Conservation (phyloP, 2,329 filamentous ascomycete species). For the Colletotrichum filicis region DNA sequence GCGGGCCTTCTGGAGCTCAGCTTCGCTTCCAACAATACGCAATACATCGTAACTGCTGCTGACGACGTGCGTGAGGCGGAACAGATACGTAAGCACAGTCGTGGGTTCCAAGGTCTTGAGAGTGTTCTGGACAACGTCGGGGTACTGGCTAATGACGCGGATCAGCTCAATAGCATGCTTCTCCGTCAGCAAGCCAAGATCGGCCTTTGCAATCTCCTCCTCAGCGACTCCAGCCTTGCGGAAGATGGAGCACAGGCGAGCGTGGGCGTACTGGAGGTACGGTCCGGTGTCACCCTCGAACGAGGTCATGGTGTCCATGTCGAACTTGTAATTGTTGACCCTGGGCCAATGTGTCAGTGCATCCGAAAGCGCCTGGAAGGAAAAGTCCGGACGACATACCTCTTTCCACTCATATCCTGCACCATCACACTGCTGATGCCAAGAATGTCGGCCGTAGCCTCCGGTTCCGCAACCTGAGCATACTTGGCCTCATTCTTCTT, state of each 20-base stretch:
- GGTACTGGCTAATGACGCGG: slow-evolving; percentile 83
- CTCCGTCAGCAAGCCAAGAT: slow-evolving; percentile 77
- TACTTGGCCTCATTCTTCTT: slow-evolving; percentile 91
- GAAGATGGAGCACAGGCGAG: slow-evolving; percentile 74
- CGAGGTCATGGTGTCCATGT: slow-evolving; percentile 61
- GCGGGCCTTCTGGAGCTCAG: slow-evolving; percentile 75
- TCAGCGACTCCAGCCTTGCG: slow-evolving; percentile 64
- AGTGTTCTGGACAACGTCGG: slow-evolving; percentile 85
- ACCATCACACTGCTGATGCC: slow-evolving; percentile 98
- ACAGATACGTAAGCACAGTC: slow-evolving; percentile 70
- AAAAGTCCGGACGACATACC: slow-evolving; percentile 58
- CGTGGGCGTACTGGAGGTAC: slow-evolving; percentile 86
- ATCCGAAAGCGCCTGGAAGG: slow-evolving; percentile 32
- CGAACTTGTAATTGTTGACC: slow-evolving; percentile 76
- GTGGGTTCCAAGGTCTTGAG: slow-evolving; percentile 85
- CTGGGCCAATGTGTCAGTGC: slow-evolving; percentile 44
- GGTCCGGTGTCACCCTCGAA: slow-evolving; percentile 86
- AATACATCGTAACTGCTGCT: slow-evolving; percentile 86
- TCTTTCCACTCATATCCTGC: slow-evolving; percentile 96
- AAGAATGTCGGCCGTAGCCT: slow-evolving; percentile 83
- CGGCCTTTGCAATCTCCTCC: slow-evolving; percentile 70
- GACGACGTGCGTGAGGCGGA: slow-evolving; percentile 86
- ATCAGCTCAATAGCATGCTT: slow-evolving; percentile 78
- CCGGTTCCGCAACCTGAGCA: slow-evolving; percentile 85
- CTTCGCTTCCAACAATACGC: slow-evolving; percentile 83